Evolutionary conservation across 352 stramenopile genomes (phyloP).

Genomic region (Phytophthora sp.): DNA sequence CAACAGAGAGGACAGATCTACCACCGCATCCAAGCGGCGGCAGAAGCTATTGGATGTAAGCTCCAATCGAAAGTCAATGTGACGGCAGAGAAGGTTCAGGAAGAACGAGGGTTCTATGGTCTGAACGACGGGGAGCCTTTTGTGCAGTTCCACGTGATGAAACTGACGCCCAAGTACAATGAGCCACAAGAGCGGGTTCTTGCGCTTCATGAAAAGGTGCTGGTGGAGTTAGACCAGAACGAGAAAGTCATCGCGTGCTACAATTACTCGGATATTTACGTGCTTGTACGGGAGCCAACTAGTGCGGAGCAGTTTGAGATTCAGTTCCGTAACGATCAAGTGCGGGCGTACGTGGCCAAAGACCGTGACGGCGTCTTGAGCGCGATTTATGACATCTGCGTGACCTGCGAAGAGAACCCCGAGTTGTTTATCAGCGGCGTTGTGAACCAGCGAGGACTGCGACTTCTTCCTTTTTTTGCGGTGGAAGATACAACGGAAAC

Average conservation of each 20-base stretch:
- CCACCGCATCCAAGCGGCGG: constrained; percentile 58
- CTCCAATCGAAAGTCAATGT: constrained; percentile 47
- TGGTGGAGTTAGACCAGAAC: constrained; percentile 69
- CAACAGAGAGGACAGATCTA: constrained; percentile 61
- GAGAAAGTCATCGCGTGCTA: constrained; percentile 63
- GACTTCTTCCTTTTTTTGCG: constrained; percentile 75
- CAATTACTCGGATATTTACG: constrained; percentile 73
- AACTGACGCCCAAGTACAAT: constrained; percentile 71
- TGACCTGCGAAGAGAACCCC: constrained; percentile 76
- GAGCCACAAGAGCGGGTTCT: constrained; percentile 55
- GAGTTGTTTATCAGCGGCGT: constrained; percentile 75
- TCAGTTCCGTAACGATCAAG: constrained; percentile 71
- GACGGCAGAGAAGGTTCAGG: constrained; percentile 51
- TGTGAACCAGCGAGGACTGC: constrained; percentile 72
- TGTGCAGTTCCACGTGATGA: constrained; percentile 75
- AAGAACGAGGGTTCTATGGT: constrained; percentile 54
- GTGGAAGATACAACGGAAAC: constrained; percentile 72
- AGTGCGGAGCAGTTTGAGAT: constrained; percentile 70
- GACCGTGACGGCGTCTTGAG: constrained; percentile 81
- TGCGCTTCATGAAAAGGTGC: constrained; percentile 70
- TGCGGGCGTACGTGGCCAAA: constrained; percentile 58
- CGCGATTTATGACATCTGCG: constrained; percentile 79
- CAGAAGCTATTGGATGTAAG: constrained; percentile 61
- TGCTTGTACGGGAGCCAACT: constrained; percentile 59
- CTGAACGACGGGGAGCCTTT: constrained; percentile 59